phyloP scores from a whole-genome alignment of 208 protist species.

The Spongospora subterranea region DNA sequence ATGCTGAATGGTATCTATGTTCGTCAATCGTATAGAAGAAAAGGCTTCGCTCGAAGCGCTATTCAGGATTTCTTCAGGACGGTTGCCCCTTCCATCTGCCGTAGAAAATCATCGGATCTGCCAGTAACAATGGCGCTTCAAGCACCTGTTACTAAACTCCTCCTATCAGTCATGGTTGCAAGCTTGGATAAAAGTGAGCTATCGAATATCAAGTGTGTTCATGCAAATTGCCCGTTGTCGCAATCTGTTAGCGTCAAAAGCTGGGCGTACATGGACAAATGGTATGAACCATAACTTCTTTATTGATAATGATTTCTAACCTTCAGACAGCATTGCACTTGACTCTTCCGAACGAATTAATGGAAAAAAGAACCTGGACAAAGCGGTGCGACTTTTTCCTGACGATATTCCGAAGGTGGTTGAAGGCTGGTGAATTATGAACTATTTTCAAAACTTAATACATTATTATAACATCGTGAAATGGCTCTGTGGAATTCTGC shows the following conservation, averaged over 20 bases:
- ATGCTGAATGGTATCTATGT: constrained; percentile 48
- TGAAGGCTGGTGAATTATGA: too few species aligned
- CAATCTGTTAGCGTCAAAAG: constrained; percentile 43
- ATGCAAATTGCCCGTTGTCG: neutral
- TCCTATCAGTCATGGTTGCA: neutral
- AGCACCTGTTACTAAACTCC: constrained; percentile 1
- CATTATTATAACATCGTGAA: too few species aligned
- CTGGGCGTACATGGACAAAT: neutral
- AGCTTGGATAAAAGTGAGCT: neutral
- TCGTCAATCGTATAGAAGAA: neutral
- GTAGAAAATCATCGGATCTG: neutral
- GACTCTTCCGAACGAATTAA: too few species aligned
- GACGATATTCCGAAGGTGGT: too few species aligned
- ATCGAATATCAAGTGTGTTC: constrained; percentile 20
- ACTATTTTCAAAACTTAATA: too few species aligned
- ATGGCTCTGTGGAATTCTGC: too few species aligned
- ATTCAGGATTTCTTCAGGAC: constrained; percentile 27
- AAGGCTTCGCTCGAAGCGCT: neutral
- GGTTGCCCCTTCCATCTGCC: neutral
- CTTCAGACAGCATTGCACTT: too few species aligned
- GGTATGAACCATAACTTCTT: neutral
- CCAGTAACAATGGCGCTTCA: neutral
- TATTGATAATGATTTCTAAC: neutral
- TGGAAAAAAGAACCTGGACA: too few species aligned
- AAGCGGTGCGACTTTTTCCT: too few species aligned